phyloP scores from a whole-genome alignment of 2,329 filamentous ascomycete genomes.

The Penicillium sp. region DNA sequence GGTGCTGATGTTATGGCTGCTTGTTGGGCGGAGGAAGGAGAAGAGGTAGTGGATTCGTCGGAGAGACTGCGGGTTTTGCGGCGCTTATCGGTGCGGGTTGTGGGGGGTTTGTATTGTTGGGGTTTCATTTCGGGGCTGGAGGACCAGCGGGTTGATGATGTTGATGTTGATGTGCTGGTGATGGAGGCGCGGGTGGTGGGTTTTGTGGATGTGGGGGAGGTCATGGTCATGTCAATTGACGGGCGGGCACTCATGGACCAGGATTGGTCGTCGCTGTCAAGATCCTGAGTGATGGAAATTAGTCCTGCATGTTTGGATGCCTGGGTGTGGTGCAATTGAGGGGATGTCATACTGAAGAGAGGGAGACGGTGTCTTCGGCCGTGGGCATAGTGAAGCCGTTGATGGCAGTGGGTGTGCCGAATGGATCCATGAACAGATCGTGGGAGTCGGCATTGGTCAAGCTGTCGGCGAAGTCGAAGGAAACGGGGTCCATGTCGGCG shows the following conservation, averaged over 20 bases:
- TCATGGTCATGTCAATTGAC: conserved; percentile 24
- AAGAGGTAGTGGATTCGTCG: conserved; percentile 29
- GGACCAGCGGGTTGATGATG: conserved; percentile 29
- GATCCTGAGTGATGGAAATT: conserved; percentile 28
- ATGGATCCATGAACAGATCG: conserved; percentile 37
- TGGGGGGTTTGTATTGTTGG: conserved; percentile 28
- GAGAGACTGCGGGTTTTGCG: conserved; percentile 36
- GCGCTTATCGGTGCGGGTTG: conserved; percentile 15
- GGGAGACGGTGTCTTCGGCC: conserved; percentile 37
- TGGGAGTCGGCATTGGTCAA: conserved; percentile 36
- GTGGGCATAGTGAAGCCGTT: conserved; percentile 39
- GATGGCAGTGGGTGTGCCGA: conserved; percentile 35
- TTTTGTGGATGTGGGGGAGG: conserved; percentile 16
- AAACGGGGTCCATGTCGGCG: conserved; percentile 35
- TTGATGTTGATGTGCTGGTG: conserved; percentile 9
- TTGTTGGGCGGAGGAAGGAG: conserved; percentile 20
- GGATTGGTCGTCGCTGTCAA: conserved; percentile 42
- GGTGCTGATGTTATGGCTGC: conserved; percentile 21
- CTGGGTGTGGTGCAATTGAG: not conserved
- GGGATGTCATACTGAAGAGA: conserved; percentile 28
- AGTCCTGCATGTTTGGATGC: not conserved
- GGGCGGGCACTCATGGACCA: conserved; percentile 33
- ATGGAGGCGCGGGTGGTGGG: conserved; percentile 14
- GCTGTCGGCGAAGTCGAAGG: conserved; percentile 37
- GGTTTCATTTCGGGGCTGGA: conserved; percentile 36